These are phyloP conservation scores for Solanum sitiens DNA, from an alignment of 257 asterid genomes.

Conservation along the genomic window DNA sequence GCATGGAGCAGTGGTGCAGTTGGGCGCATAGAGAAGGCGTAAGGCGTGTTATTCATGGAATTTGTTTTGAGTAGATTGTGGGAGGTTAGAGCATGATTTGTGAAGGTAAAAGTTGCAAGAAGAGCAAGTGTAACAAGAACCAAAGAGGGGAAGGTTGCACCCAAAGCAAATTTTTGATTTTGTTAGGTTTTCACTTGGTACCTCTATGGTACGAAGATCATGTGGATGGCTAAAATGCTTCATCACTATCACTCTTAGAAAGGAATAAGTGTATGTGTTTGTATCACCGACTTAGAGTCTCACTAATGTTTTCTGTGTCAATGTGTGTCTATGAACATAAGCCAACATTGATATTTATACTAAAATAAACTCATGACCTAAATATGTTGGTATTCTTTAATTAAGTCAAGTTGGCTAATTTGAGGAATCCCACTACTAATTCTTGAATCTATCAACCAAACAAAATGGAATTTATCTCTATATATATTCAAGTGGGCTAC, in stretches of 20 bases:
- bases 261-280: background rate
- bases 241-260: background rate
- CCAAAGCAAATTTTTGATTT: background rate
- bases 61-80: background rate
- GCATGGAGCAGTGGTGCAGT: background rate
- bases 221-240: constrained; percentile 12
- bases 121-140: constrained; percentile 4
- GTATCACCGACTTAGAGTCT: no score
- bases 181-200: background rate
- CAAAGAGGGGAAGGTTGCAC: constrained; percentile 3
- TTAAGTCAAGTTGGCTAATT: background rate
- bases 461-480: background rate
- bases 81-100: constrained; percentile 2
- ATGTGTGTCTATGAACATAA: background rate
- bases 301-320: no score
- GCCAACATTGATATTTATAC: background rate
- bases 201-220: background rate
- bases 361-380: background rate
- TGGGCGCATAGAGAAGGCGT: constrained; percentile 2
- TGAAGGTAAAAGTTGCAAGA: constrained; percentile 8
- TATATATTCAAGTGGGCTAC: background rate
- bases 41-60: background rate
- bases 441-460: background rate
- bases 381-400: background rate
- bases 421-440: background rate